Percentiles rank a stretch among this genome's conserved stretches.
These are phyloP conservation scores for Euphorbia neoarborescens DNA, from an alignment of 441 rosid genomes.

Conservation along the genomic window DNA sequence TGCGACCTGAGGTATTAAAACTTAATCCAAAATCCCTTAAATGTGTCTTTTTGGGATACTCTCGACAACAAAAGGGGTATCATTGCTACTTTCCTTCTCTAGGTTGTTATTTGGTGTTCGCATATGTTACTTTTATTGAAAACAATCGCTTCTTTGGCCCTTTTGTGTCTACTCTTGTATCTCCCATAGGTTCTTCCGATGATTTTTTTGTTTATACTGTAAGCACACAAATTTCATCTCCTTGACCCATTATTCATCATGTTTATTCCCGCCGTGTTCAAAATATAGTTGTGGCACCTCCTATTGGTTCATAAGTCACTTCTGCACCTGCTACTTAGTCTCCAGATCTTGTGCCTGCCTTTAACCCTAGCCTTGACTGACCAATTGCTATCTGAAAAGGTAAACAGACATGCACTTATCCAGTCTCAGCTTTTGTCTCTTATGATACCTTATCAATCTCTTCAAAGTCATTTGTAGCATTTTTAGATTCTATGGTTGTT, in stretches of 20 bases:
- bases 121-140: neutral
- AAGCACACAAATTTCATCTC: no score
- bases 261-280: neutral
- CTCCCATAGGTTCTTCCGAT: neutral
- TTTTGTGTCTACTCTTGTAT: neutral
- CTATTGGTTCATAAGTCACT: no score
- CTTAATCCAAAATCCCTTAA: neutral
- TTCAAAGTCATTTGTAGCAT: neutral
- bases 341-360: neutral
- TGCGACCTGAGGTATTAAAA: neutral
- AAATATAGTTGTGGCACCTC: no score
- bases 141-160: neutral
- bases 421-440: neutral
- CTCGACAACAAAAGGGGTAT: neutral
- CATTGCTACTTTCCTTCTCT: neutral
- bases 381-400: neutral
- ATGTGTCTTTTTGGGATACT: neutral
- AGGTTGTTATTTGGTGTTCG: neutral
- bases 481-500: neutral
- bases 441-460: neutral
- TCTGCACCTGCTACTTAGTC: neutral
- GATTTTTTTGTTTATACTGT: neutral
- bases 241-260: neutral
- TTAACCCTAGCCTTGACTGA: neutral
- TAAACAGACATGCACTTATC: neutral